Conservation (phyloP, 179 eudicot genomes). For the Silene vulgaris region DNA sequence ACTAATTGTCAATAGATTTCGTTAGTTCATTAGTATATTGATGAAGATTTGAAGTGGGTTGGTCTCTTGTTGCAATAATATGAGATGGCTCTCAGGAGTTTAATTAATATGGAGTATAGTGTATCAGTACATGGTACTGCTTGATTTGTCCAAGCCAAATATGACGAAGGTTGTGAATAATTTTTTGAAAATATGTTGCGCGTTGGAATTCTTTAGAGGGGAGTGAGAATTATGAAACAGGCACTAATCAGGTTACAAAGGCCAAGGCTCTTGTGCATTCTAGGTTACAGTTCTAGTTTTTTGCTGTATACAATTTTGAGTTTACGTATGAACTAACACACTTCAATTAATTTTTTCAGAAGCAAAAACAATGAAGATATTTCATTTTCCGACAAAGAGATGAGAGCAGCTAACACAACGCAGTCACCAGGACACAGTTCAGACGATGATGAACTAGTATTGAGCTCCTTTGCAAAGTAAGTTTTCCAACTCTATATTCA, state of each 20-base stretch:
- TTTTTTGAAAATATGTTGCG: background rate
- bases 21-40: too few species aligned
- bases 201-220: background rate
- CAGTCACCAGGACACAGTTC: conserved; percentile 36
- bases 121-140: too few species aligned
- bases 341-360: conserved; percentile 29
- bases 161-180: background rate
- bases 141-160: too few species aligned
- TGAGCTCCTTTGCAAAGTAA: conserved; percentile 51
- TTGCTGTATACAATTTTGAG: background rate
- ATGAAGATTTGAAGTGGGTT: too few species aligned
- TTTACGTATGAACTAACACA: background rate
- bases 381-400: conserved; percentile 26
- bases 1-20: too few species aligned
- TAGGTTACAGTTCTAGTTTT: background rate
- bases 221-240: background rate
- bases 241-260: background rate
- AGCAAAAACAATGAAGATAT: conserved; percentile 36
- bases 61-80: background rate
- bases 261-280: conserved; percentile 3
- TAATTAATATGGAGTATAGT: background rate
- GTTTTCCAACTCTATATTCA: conserved; percentile 23
- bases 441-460: conserved; percentile 46
- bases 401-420: conserved; percentile 23
- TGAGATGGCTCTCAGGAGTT: background rate